These are phyloP conservation scores for Podaxis rugospora DNA, from an alignment of 768 basidiomycete species.

Conservation along the genomic window DNA sequence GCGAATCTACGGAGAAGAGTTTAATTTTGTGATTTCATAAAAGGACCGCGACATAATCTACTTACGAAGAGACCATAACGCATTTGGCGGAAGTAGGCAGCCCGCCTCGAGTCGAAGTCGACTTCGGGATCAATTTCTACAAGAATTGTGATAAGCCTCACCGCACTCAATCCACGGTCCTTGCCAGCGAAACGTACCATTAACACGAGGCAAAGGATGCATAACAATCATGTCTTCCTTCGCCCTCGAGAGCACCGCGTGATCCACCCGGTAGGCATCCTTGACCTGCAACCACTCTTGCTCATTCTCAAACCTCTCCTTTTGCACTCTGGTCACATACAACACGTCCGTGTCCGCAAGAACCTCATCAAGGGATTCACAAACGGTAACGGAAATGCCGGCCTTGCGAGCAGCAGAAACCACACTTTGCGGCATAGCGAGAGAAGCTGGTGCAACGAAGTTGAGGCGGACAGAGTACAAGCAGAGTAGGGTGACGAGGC, in stretches of 20 bases:
- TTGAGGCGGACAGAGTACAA: constrained; percentile 93
- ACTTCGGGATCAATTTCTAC: constrained; percentile 98
- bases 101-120: constrained; percentile 90
- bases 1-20: constrained; percentile 21
- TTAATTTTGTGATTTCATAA: neutral
- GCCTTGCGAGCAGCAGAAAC: constrained; percentile 81
- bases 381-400: constrained; percentile 72
- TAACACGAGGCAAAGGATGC: constrained; percentile 96
- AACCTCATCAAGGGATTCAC: constrained; percentile 89
- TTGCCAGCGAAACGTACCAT: constrained; percentile 45
- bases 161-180: neutral
- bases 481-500: constrained; percentile 86
- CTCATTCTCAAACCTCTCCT: constrained; percentile 82
- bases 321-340: constrained; percentile 95
- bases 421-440: constrained; percentile 87
- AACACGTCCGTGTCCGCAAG: constrained; percentile 91
- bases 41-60: constrained; percentile 16
- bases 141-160: neutral
- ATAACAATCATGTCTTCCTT: constrained; percentile 99
- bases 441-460: constrained; percentile 84
- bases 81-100: constrained; percentile 99
- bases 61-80: constrained; percentile 94
- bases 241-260: constrained; percentile 86
- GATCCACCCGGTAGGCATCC: constrained; percentile 90
- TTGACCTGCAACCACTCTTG: constrained; percentile 88